Evolutionary conservation across 768 basidiomycete species (phyloP).

Genomic region (Panellus pusillus): DNA sequence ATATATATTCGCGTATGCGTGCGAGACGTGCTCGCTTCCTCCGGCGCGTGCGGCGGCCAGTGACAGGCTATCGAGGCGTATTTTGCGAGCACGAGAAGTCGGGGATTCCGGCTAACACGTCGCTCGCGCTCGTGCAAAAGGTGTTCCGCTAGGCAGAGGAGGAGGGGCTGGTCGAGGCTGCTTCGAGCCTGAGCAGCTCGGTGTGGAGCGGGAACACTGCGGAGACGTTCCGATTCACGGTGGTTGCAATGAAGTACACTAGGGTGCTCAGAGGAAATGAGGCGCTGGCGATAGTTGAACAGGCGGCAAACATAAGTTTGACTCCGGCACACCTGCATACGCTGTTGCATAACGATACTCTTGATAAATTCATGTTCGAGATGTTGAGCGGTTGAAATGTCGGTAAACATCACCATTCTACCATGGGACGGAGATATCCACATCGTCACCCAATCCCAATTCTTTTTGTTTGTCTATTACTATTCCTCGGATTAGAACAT

Average conservation of each 20-base stretch:
- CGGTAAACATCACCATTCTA: background rate
- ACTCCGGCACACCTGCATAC: background rate
- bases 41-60: background rate
- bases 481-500: background rate
- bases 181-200: conserved; percentile 8
- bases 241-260: conserved; percentile 1
- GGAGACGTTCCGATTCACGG: conserved; percentile 1
- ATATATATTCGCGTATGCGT: conserved; percentile 15
- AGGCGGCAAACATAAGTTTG: conserved; percentile 10
- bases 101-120: background rate
- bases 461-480: conserved; percentile 6
- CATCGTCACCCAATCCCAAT: background rate
- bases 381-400: background rate
- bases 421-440: conserved; percentile 14
- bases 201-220: background rate
- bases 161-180: conserved; percentile 16
- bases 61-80: conserved; percentile 10
- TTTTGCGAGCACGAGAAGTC: conserved; percentile 1
- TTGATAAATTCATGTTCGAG: background rate
- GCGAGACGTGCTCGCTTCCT: conserved; percentile 6
- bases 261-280: conserved; percentile 15
- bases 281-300: background rate
- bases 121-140: conserved; percentile 3
- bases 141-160: conserved; percentile 7
- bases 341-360: conserved; percentile 4